These are phyloP conservation scores for Kuraishia cidri DNA, from an alignment of 805 yeast species.

Conservation along the genomic window DNA sequence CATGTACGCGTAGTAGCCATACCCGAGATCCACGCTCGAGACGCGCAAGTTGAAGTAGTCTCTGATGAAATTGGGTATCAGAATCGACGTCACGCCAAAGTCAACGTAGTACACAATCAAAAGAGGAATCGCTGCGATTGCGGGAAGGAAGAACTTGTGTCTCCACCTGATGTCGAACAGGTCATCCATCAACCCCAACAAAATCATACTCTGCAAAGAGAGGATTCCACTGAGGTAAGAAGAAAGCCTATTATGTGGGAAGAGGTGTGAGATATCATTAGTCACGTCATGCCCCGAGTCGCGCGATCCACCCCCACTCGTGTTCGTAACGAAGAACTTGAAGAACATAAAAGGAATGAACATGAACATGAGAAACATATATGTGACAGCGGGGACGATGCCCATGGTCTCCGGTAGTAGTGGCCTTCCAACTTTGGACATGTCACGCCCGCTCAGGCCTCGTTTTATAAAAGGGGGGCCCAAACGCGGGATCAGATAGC, in stretches of 20 bases:
- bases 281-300: conserved; percentile 20
- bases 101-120: conserved; percentile 88
- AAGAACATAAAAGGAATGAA: conserved; percentile 85
- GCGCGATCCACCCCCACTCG: conserved; percentile 50
- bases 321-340: conserved; percentile 46
- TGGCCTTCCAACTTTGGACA: conserved; percentile 69
- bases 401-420: conserved; percentile 89
- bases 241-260: conserved; percentile 78
- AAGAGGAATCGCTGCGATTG: conserved; percentile 87
- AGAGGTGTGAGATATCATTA: conserved; percentile 18
- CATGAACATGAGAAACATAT: conserved; percentile 70
- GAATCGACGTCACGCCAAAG: conserved; percentile 83
- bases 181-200: conserved; percentile 90
- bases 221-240: conserved; percentile 81
- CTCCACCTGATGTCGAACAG: conserved; percentile 96
- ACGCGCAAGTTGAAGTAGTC: conserved; percentile 27
- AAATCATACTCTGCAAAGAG: conserved; percentile 73
- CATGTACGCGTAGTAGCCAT: conserved; percentile 82
- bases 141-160: conserved; percentile 93
- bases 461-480: conserved; percentile 57
- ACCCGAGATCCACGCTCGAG: conserved; percentile 66
- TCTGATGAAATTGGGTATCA: conserved; percentile 65
- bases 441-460: conserved; percentile 82
- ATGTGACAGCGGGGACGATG: conserved; percentile 76
- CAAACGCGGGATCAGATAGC: conserved; percentile 59